A percentile compares a stretch with the other conserved stretches of the same genome.
Conservation (phyloP, 768 basidiomycete species). For the Leccinum longicurvipes region DNA sequence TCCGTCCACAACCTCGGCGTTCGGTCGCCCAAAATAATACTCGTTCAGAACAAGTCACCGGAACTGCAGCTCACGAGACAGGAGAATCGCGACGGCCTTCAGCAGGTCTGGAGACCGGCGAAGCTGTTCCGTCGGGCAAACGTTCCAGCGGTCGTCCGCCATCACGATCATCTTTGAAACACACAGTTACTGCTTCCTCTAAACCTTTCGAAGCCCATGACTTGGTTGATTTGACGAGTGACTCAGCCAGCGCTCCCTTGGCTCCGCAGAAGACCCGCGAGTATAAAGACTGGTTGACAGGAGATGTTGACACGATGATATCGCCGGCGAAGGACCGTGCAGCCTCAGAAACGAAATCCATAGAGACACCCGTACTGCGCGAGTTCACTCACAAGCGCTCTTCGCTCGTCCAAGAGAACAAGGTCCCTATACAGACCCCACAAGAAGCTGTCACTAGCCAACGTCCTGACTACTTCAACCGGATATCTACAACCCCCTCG, state of each 20-base stretch:
- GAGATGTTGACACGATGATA: conserved; percentile 46
- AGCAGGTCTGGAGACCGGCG: conserved; percentile 16
- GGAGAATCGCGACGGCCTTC: conserved; percentile 8
- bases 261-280: conserved; percentile 26
- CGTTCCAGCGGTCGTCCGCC: conserved; percentile 19
- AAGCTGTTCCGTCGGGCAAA: conserved; percentile 11
- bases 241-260: conserved; percentile 4
- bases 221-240: conserved; percentile 18
- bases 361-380: conserved; percentile 52
- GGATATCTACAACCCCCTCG: conserved; percentile 17
- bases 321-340: conserved; percentile 18
- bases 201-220: conserved; percentile 31
- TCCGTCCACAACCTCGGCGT: conserved; percentile 22
- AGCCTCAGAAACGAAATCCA: conserved; percentile 10
- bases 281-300: conserved; percentile 73
- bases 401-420: conserved; percentile 56
- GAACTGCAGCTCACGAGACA: conserved; percentile 47
- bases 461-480: conserved; percentile 7
- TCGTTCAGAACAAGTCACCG: conserved; percentile 57
- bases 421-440: conserved; percentile 24
- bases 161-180: conserved; percentile 47
- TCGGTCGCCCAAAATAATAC: conserved; percentile 35
- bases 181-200: conserved; percentile 45
- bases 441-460: conserved; percentile 33
- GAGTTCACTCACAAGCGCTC: conserved; percentile 72